Percentiles rank a stretch among this genome's conserved stretches.
Evolutionary conservation across 352 stramenopile genomes (phyloP).

Genomic region (Globisporangium perplexum): DNA sequence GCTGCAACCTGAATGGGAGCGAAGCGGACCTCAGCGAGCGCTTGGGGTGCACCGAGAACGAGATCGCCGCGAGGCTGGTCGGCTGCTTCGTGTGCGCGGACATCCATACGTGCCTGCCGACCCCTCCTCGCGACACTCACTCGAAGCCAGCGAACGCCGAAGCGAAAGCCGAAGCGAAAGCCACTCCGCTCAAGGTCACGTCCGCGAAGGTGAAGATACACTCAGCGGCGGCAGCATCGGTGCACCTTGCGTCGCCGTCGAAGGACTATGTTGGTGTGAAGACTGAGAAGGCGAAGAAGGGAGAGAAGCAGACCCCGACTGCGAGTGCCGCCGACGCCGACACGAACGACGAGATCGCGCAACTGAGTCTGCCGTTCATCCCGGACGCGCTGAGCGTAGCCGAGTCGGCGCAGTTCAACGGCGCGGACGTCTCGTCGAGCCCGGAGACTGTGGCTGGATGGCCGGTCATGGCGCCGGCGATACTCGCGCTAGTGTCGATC

Average conservation of each 20-base stretch:
- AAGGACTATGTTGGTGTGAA: too few relatives aligned
- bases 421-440: background rate
- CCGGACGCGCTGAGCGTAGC: slow-evolving; percentile 16
- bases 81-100: slow-evolving; percentile 19
- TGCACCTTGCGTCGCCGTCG: too few relatives aligned
- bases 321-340: background rate
- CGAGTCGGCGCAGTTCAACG: slow-evolving; percentile 6
- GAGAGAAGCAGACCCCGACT: too few relatives aligned
- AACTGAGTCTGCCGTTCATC: slow-evolving; percentile 10
- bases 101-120: background rate
- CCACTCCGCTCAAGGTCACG: too few relatives aligned
- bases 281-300: background rate
- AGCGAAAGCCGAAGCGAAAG: too few relatives aligned
- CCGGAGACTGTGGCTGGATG: slow-evolving; percentile 30
- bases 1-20: slow-evolving; percentile 6
- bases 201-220: too few relatives aligned
- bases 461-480: slow-evolving; percentile 36
- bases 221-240: too few relatives aligned
- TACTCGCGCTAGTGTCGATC: slow-evolving; percentile 34
- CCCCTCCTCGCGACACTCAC: too few relatives aligned
- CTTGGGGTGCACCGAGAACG: slow-evolving; percentile 16
- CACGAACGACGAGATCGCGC: background rate
- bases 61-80: slow-evolving; percentile 32
- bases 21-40: slow-evolving; percentile 15
- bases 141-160: too few relatives aligned